Evolutionary conservation across 2,329 filamentous ascomycete genomes (phyloP).

Genomic region (Blastomyces emzantsi): DNA sequence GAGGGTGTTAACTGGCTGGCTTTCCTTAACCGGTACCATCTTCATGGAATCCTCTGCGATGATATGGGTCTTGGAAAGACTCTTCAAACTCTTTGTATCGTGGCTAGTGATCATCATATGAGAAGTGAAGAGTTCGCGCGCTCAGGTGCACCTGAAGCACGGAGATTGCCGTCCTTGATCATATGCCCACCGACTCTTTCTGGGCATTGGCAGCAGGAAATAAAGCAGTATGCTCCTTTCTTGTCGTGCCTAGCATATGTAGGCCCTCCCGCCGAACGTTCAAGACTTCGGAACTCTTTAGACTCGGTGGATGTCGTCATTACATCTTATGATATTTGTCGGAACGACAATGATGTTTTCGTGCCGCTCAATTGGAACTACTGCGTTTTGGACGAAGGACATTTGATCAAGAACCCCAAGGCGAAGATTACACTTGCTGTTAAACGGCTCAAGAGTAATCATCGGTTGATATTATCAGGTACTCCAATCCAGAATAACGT

Average conservation of each 20-base stretch:
- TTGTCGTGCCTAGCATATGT: conserved; percentile 83
- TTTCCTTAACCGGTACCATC: conserved; percentile 95
- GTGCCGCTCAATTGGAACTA: conserved; percentile 90
- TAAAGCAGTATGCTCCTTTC: conserved; percentile 92
- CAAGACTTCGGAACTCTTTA: conserved; percentile 59
- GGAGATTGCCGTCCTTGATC: conserved; percentile 80
- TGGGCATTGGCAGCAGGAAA: conserved; percentile 98
- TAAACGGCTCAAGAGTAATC: conserved; percentile 82
- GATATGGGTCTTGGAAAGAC: conserved; percentile 99
- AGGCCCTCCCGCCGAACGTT: conserved; percentile 73
- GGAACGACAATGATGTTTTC: conserved; percentile 85
- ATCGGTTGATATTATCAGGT: conserved; percentile 89
- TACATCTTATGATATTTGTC: conserved; percentile 95
- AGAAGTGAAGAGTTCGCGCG: conserved; percentile 82
- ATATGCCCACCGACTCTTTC: conserved; percentile 94
- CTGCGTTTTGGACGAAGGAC: conserved; percentile 91
- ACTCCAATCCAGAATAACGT: conserved; percentile 99
- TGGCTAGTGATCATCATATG: conserved; percentile 93
- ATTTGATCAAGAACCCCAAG: conserved; percentile 97
- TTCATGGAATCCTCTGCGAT: conserved; percentile 96
- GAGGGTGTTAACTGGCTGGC: conserved; percentile 98
- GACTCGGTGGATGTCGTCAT: conserved; percentile 82
- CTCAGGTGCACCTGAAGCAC: conserved; percentile 67
- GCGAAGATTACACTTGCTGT: conserved; percentile 92
- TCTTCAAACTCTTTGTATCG: conserved; percentile 92